Evolutionary conservation across 257 asterid genomes (phyloP).

Genomic region (Nemophila menziesii): DNA sequence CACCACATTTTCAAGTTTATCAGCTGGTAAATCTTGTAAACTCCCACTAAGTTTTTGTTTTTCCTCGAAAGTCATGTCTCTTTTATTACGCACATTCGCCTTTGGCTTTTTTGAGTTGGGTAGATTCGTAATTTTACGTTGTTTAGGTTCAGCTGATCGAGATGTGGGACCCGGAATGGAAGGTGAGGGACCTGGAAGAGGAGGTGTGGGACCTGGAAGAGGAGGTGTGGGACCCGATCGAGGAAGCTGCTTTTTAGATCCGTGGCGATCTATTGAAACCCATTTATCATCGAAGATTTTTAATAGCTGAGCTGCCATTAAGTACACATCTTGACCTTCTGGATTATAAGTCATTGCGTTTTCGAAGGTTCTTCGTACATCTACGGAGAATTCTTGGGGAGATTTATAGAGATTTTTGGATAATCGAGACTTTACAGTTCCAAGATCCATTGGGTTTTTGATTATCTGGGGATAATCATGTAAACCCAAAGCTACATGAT

Average conservation of each 20-base stretch:
- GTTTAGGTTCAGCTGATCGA: slow-evolving; percentile 21
- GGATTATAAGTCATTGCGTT: slow-evolving; percentile 85
- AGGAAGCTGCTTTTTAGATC: slow-evolving; percentile 29
- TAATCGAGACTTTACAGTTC: slow-evolving; percentile 58
- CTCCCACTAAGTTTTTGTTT: slow-evolving; percentile 70
- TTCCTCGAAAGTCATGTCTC: slow-evolving; percentile 93
- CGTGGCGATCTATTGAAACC: slow-evolving; percentile 49
- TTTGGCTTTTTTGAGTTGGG: slow-evolving; percentile 67
- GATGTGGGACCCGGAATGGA: slow-evolving; percentile 27
- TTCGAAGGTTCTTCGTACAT: slow-evolving; percentile 64
- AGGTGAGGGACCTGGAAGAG: slow-evolving; percentile 22
- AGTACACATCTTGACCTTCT: slow-evolving; percentile 69
- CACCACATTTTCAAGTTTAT: slow-evolving; percentile 75
- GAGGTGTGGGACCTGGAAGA: slow-evolving; percentile 35
- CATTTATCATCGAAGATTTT: slow-evolving; percentile 61
- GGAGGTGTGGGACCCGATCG: slow-evolving; percentile 31
- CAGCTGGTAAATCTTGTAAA: slow-evolving; percentile 74
- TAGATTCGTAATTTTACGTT: slow-evolving; percentile 22
- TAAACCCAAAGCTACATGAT: slow-evolving; percentile 58
- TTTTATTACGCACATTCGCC: slow-evolving; percentile 74
- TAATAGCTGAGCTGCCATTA: slow-evolving; percentile 70
- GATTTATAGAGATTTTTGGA: slow-evolving; percentile 48
- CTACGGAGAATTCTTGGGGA: slow-evolving; percentile 72
- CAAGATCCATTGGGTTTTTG: slow-evolving; percentile 70
- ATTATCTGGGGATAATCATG: slow-evolving; percentile 72